Base-by-base conservation (phyloP, 495 filamentous ascomycete species). In the Penicillium longicatenatum region DNA sequence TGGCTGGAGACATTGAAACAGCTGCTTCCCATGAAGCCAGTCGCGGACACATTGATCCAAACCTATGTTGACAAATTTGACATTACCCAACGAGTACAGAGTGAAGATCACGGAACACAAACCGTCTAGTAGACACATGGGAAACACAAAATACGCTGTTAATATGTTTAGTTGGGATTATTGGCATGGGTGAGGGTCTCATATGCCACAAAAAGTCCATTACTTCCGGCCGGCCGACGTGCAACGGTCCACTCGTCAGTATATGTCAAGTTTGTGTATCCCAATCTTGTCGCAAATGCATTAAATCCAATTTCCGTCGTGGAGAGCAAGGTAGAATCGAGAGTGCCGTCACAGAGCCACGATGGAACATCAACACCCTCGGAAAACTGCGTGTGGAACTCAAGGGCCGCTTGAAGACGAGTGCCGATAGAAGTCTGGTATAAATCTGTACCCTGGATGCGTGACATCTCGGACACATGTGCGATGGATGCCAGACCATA, bases 231-330 rank as follows among this genome's bases (percentile, higher is more conserved):
- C 17, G 68, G 64, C 41, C 68, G 59, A 14, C 55, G 51, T 3
- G 30, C 31, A 12, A 51, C 7, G 6, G 64, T 65, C 26, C 56
- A 58, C 1, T 52, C 55, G 26, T 49, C 42, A 12, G 66, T 69
- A 3, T 69, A 43, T 11, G 66, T 35, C 69, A 71, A 67, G 10
- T 51, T 29, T 33, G 53, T 57, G 26, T 26, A 26, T 22, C 59
- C 59, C 52, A 65, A 14, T 12, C 69, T 20, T 17, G 45, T 49
- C 0, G 59, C 49, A 10, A 69, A 47, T 2, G 59, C 61, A 65
- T 71, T 69, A 47, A 57, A 68, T 5, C 59, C 64, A 50, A 69
- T 60, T 52, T 69, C 66, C 3, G 66, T 71, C 10, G 63, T 61
- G 22, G 54, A 35, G 33, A 50, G 47, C 1, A 65, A 20, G 2